Base-by-base conservation (phyloP, 768 basidiomycete genomes). In the Cubamyces lactineus region DNA sequence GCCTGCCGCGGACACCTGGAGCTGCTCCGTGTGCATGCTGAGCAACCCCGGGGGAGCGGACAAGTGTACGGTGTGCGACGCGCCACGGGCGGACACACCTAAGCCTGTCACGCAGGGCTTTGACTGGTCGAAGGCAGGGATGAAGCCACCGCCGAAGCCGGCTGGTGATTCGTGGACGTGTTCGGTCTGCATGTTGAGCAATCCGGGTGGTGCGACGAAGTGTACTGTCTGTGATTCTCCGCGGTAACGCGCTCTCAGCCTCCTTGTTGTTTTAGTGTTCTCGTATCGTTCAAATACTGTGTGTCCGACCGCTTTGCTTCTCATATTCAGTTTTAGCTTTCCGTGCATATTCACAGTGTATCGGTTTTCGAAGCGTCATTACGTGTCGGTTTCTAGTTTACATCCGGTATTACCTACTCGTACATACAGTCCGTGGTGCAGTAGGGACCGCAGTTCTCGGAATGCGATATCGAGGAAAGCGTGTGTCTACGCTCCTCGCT, bases 21-120 rank as follows among this genome's bases (percentile, higher is more conserved):
- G 65, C 16, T 92, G 89, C 69, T 73, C 71, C 0, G 66, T 71
- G 3, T 92, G 91, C 62, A 75, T 73, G 70, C 66, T 80, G 39
- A 67, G 69, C 51, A 83, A 79, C 57, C 70, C 78, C 3, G 74
- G 66, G 3, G 68, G 65, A 23, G 78, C 73, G 16, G 77, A 78
- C 34, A 82, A 83, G 63, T 84, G 83, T 63, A 73, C 71, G 4
- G 59, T 81, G 11, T 84, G 82, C 58, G 82, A 82, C 28, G 68
- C 73, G 3, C 76, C 76, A 67, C 55, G 67, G 51, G 67, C 26
- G 23, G 62, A 61, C 43, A 53, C 30, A 15, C 56, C 62, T 23
- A 63, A 51, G 38, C 48, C 73, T 42, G 48, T 70, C 1, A 53
- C 66, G 3, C 55, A 46, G 11, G 64, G 64, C 12, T 77, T 76